These are phyloP conservation scores for Jimgerdemannia flammicorona DNA, from an alignment of 192 early-diverging fungal genomes.

Conservation along the genomic window DNA sequence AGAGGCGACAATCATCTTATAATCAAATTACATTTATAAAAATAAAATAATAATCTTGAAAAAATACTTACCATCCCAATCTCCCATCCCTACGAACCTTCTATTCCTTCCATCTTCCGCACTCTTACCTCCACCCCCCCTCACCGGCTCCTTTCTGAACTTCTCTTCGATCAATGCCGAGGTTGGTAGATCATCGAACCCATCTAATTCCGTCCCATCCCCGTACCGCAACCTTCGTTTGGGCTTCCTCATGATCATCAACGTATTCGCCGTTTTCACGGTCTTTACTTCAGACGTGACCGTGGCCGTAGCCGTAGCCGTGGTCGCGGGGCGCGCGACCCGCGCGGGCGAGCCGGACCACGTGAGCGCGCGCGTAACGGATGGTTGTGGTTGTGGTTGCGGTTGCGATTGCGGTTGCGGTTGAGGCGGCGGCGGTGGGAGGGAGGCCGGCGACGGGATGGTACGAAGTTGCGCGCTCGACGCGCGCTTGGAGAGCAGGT, in stretches of 20 bases:
- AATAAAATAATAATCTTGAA: not conserved
- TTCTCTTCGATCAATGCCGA: not conserved
- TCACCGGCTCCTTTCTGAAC: not conserved
- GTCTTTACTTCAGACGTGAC: no score
- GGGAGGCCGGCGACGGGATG: no score
- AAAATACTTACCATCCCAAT: not conserved
- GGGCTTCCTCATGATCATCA: not conserved
- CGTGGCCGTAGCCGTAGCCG: no score
- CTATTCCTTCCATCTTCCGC: not conserved
- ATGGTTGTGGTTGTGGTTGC: not conserved
- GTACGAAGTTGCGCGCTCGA: not conserved
- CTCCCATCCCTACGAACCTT: not conserved
- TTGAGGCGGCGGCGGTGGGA: not conserved
- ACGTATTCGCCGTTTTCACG: no score
- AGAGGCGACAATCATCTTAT: not conserved
- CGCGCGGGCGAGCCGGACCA: not conserved
- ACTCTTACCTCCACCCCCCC: not conserved
- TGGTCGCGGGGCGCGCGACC: no score
- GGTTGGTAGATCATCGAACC: not conserved
- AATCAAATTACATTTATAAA: not conserved
- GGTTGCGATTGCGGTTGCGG: not conserved
- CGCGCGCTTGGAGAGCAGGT: not conserved
- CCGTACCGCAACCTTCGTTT: not conserved
- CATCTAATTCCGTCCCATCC: not conserved
- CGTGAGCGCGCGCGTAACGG: not conserved